phyloP scores from a whole-genome alignment of 176 grass and related monocot species.

The Cenchrus purpureus region DNA sequence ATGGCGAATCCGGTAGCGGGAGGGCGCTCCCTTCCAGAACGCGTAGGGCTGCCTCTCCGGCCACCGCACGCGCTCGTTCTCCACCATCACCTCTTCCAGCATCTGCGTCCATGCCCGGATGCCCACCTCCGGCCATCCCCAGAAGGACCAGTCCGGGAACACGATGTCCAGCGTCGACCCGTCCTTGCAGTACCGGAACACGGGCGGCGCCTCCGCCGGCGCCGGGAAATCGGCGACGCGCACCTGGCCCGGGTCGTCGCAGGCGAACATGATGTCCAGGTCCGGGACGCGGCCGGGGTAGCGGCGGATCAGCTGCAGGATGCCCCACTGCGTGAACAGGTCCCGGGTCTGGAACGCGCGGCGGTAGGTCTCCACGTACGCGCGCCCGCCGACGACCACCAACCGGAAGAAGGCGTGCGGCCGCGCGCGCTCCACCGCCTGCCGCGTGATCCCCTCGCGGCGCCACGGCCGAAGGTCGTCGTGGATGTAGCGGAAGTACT shows the following conservation, averaged over 20 bases:
- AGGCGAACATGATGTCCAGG: slow-evolving; percentile 70
- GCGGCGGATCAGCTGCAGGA: slow-evolving; percentile 70
- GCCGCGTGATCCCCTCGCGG: slow-evolving; percentile 58
- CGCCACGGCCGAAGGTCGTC: slow-evolving; percentile 63
- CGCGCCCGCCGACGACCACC: slow-evolving; percentile 50
- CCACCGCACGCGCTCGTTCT: slow-evolving; percentile 48
- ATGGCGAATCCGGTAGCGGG: too few species aligned
- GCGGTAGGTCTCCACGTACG: slow-evolving; percentile 63
- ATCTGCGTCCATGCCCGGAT: slow-evolving; percentile 51
- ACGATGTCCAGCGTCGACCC: slow-evolving; percentile 50
- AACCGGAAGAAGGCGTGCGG: slow-evolving; percentile 58
- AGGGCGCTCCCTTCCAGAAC: slow-evolving; percentile 52
- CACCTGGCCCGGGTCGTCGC: slow-evolving; percentile 49
- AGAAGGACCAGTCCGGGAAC: slow-evolving; percentile 93
- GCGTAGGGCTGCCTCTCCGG: slow-evolving; percentile 57
- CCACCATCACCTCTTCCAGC: slow-evolving; percentile 41
- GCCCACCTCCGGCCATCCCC: slow-evolving; percentile 71
- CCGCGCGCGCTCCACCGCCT: slow-evolving; percentile 53
- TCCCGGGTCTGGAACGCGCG: slow-evolving; percentile 50
- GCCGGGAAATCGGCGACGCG: slow-evolving; percentile 31
- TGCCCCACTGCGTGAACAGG: slow-evolving; percentile 59
- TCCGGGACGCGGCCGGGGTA: slow-evolving; percentile 58
- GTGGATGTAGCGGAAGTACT: slow-evolving; percentile 59
- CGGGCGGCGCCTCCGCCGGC: slow-evolving; percentile 38
- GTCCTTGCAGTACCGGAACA: slow-evolving; percentile 73